These are phyloP conservation scores for Lentinus tigrinus DNA, from an alignment of 768 basidiomycete genomes.

Conservation along the genomic window DNA sequence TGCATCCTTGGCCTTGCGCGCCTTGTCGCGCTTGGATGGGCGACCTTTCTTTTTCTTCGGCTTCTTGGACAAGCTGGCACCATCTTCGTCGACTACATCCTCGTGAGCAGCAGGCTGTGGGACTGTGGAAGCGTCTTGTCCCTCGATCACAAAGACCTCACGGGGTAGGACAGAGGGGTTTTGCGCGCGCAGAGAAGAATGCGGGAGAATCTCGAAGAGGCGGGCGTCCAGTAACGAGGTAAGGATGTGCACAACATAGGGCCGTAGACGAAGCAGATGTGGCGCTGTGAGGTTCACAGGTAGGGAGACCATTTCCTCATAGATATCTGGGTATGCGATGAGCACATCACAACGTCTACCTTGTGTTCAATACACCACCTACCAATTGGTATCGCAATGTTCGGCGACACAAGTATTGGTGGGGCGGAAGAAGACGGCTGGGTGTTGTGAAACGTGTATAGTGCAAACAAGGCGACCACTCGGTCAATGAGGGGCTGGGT, in stretches of 20 bases:
- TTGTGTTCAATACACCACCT: constrained; percentile 19
- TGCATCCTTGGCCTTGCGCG: constrained; percentile 50
- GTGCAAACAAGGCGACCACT: constrained; percentile 60
- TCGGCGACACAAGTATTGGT: constrained; percentile 45
- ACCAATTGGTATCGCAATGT: constrained; percentile 65
- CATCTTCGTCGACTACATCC: not conserved
- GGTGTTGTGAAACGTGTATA: constrained; percentile 69
- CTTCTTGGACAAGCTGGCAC: constrained; percentile 11
- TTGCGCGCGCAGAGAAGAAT: constrained; percentile 45
- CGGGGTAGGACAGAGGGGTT: constrained; percentile 70
- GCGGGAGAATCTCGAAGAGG: constrained; percentile 63
- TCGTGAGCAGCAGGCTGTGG: constrained; percentile 6
- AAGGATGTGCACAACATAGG: constrained; percentile 50
- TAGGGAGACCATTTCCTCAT: constrained; percentile 46
- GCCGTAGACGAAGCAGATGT: constrained; percentile 45
- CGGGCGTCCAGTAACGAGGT: constrained; percentile 45
- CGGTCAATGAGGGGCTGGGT: constrained; percentile 54
- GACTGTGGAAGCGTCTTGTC: constrained; percentile 20
- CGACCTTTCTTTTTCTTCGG: constrained; percentile 56
- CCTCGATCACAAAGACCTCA: constrained; percentile 55
- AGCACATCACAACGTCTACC: not conserved
- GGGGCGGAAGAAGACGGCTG: constrained; percentile 61
- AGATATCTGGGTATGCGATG: constrained; percentile 47
- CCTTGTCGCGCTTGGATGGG: constrained; percentile 60
- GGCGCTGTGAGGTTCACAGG: constrained; percentile 44